Percentiles rank a stretch among this genome's conserved stretches.
phyloP scores from a whole-genome alignment of 768 basidiomycete genomes.

The Suillus clintonianus region DNA sequence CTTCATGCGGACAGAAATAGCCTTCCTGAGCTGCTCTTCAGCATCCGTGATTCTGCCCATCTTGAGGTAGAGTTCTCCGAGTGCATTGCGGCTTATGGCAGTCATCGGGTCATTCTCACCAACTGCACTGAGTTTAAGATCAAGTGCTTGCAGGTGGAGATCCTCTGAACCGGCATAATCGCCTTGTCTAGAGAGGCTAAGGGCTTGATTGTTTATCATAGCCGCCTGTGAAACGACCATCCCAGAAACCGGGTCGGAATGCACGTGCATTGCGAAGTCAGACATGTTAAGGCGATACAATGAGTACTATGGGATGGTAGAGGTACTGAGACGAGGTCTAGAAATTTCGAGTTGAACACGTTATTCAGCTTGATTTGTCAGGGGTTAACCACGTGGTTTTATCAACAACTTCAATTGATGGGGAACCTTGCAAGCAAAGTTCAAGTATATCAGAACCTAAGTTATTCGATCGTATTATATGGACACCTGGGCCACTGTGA shows the following conservation, averaged over 20 bases:
- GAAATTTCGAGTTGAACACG: too few relatives aligned
- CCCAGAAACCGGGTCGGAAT: conserved; percentile 9
- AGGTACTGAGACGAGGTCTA: not conserved
- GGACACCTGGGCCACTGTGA: not conserved
- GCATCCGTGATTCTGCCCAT: conserved; percentile 38
- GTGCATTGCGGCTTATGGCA: conserved; percentile 35
- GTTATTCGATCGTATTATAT: not conserved
- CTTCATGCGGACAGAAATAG: conserved; percentile 27
- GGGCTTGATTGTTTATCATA: conserved; percentile 23
- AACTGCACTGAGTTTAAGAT: conserved; percentile 23
- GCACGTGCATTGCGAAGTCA: not conserved
- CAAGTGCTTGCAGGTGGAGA: conserved; percentile 33
- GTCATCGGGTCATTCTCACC: conserved; percentile 26
- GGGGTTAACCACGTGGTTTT: too few relatives aligned
- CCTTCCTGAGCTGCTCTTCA: conserved; percentile 36
- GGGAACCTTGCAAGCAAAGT: not conserved
- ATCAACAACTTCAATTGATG: not conserved
- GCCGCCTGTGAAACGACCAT: conserved; percentile 9
- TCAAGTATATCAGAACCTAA: not conserved
- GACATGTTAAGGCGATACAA: not conserved
- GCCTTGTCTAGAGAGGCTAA: conserved; percentile 19
- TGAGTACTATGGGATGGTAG: not conserved
- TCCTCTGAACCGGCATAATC: conserved; percentile 30
- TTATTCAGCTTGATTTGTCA: too few relatives aligned
- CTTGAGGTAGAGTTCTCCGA: conserved; percentile 39